phyloP scores from a whole-genome alignment of 768 basidiomycete species.

The Pulveroboletus frians region DNA sequence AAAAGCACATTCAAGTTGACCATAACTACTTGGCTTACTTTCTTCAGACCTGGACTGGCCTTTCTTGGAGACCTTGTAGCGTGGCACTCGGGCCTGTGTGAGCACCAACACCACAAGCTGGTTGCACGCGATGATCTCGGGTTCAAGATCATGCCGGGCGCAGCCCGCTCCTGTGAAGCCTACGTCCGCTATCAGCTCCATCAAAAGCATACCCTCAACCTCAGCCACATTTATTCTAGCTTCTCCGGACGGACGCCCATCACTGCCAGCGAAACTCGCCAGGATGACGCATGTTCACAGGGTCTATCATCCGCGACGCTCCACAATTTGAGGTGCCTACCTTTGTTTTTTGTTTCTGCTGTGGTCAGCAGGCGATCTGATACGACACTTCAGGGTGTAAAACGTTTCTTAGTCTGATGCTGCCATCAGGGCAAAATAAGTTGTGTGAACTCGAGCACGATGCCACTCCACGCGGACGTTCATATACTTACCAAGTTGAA shows the following conservation, averaged over 20 bases:
- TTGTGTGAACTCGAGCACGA: background rate
- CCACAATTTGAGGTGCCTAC: background rate
- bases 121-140: background rate
- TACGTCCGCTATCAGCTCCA: background rate
- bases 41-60: too few relatives aligned
- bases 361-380: conserved; percentile 2
- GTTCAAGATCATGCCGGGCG: background rate
- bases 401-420: background rate
- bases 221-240: background rate
- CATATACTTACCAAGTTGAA: background rate
- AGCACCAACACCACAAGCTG: too few relatives aligned
- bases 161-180: background rate
- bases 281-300: conserved; percentile 13
- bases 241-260: conserved; percentile 3
- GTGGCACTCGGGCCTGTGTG: too few relatives aligned
- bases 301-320: conserved; percentile 2
- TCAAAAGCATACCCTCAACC: conserved; percentile 7
- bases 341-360: background rate
- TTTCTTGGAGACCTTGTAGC: too few relatives aligned
- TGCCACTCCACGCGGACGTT: conserved; percentile 10
- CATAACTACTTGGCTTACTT: too few relatives aligned
- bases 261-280: background rate
- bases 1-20: too few relatives aligned
- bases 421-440: background rate
- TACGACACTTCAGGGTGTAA: background rate